A percentile compares a stretch with the other conserved stretches of the same genome.
phyloP scores from a whole-genome alignment of 1,284 basidiomycete species.

The Pholiota adiposa region DNA sequence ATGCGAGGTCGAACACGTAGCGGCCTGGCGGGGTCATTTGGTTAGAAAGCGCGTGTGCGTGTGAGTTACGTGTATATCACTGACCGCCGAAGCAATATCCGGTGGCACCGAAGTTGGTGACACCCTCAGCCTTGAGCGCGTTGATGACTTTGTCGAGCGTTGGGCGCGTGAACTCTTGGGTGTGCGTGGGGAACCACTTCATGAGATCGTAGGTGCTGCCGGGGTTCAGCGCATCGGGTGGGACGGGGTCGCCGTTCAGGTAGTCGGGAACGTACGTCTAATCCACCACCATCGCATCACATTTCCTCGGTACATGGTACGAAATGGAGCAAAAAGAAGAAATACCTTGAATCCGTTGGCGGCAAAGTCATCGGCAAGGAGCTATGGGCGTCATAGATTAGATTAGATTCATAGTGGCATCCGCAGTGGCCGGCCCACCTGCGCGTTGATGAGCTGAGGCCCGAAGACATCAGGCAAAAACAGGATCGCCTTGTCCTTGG shows the following conservation, averaged over 20 bases:
- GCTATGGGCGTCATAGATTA: constrained; percentile 36
- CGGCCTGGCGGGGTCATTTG: constrained; percentile 34
- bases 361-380: constrained; percentile 76
- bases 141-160: constrained; percentile 59
- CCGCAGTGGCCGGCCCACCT: constrained; percentile 31
- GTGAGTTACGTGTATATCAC: constrained; percentile 27
- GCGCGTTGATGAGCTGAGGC: constrained; percentile 56
- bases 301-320: neutral
- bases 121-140: constrained; percentile 59
- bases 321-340: neutral
- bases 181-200: constrained; percentile 57
- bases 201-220: constrained; percentile 44
- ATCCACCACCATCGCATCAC: neutral
- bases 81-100: constrained; percentile 76
- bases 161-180: constrained; percentile 49
- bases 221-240: constrained; percentile 40
- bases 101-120: constrained; percentile 60
- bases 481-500: constrained; percentile 56
- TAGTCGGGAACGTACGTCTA: constrained; percentile 61
- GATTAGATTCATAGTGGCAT: neutral
- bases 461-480: constrained; percentile 73
- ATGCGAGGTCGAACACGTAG: constrained; percentile 69
- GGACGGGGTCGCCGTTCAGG: constrained; percentile 61
- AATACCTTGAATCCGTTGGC: constrained; percentile 68
- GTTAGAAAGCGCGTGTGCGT: neutral